These are phyloP conservation scores for Starmerella davenportii DNA, from an alignment of 805 yeast genomes.

Conservation along the genomic window DNA sequence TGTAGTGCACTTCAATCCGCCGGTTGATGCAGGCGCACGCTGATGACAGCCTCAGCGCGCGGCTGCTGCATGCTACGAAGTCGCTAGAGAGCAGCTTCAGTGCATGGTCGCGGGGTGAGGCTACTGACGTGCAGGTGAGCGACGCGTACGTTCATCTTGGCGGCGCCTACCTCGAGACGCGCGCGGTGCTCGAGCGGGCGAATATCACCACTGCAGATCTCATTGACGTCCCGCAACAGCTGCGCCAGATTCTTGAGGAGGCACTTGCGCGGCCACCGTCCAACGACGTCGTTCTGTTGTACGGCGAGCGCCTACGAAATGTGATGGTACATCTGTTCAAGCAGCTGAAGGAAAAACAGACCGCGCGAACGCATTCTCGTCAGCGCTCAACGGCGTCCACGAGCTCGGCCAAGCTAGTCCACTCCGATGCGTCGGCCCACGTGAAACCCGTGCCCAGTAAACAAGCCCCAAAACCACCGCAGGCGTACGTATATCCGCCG, in stretches of 20 bases:
- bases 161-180: conserved; percentile 76
- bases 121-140: conserved; percentile 68
- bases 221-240: conserved; percentile 75
- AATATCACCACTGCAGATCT: conserved; percentile 65
- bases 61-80: conserved; percentile 76
- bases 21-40: conserved; percentile 1
- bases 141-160: conserved; percentile 84
- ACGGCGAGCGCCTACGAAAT: conserved; percentile 67
- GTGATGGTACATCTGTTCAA: conserved; percentile 67
- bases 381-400: background rate
- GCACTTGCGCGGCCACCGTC: conserved; percentile 75
- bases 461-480: background rate
- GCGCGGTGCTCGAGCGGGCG: conserved; percentile 57
- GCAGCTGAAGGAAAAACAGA: conserved; percentile 39
- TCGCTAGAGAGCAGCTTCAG: conserved; percentile 59
- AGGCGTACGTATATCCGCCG: background rate
- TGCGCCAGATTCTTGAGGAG: conserved; percentile 64
- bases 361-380: conserved; percentile 1
- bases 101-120: conserved; percentile 74
- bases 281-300: conserved; percentile 60
- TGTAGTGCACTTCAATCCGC: too few relatives aligned
- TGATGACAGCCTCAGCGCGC: conserved; percentile 28
- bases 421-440: background rate
- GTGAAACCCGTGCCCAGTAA: too few relatives aligned
- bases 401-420: background rate